phyloP scores from a whole-genome alignment of 1,139 yeast genomes.

The Blastobotrys indianensis region DNA sequence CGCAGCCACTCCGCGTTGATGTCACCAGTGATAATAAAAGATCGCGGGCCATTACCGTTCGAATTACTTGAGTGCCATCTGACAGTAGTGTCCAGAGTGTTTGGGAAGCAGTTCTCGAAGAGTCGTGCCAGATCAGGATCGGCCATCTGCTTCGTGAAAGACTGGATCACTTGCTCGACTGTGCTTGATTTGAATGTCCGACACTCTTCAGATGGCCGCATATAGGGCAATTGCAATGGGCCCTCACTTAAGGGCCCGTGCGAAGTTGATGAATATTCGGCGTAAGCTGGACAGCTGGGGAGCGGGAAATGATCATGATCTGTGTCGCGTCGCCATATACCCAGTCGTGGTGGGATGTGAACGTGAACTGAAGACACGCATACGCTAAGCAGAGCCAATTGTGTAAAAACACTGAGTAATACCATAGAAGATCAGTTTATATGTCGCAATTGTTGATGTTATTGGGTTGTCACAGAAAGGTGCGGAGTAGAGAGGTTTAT shows the following conservation, averaged over 20 bases:
- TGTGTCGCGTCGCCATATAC: background rate
- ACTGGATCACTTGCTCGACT: constrained; percentile 54
- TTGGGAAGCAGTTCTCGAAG: constrained; percentile 76
- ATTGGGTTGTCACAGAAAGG: too few species aligned
- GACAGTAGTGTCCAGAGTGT: constrained; percentile 79
- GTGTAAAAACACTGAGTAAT: too few species aligned
- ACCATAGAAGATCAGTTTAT: too few species aligned
- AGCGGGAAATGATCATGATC: constrained; percentile 11
- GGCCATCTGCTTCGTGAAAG: constrained; percentile 43
- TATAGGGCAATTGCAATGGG: constrained; percentile 49
- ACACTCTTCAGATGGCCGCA: constrained; percentile 66
- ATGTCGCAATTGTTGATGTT: too few species aligned
- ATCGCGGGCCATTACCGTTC: constrained; percentile 11
- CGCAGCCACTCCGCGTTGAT: constrained; percentile 80
- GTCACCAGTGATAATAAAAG: constrained; percentile 78
- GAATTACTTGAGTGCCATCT: constrained; percentile 54
- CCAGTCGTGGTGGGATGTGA: too few species aligned
- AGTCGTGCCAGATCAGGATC: constrained; percentile 65
- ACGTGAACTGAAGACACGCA: too few species aligned
- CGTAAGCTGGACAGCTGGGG: constrained; percentile 35
- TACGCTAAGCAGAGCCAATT: too few species aligned
- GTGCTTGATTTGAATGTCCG: constrained; percentile 62
- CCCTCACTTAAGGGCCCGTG: constrained; percentile 30
- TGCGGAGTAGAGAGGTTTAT: too few species aligned
- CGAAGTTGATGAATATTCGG: constrained; percentile 29